A percentile compares a stretch with the other conserved stretches of the same genome.
Evolutionary conservation across 169 alveolate genomes (phyloP).

Genomic region (Plasmodium coatneyi): DNA sequence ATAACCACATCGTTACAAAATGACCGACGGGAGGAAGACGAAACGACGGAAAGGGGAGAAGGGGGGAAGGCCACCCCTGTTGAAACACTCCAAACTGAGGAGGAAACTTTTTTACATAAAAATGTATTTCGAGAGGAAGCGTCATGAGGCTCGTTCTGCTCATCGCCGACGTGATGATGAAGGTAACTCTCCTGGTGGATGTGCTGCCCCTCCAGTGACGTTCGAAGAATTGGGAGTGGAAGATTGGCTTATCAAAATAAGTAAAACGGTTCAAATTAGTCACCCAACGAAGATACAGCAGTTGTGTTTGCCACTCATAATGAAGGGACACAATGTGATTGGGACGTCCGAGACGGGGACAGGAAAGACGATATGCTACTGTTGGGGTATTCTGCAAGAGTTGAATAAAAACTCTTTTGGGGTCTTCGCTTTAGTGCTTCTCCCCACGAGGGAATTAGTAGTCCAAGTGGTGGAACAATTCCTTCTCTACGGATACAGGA

Average conservation of each 20-base stretch:
- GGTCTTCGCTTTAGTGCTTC: constrained; percentile 94
- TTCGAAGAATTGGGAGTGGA: constrained; percentile 83
- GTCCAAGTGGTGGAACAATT: constrained; percentile 96
- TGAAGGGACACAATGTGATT: constrained; percentile 91
- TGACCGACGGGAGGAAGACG: background rate
- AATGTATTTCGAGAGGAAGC: constrained; percentile 6
- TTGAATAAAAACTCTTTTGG: constrained; percentile 96
- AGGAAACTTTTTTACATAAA: constrained; percentile 14
- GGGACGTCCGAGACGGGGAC: constrained; percentile 98
- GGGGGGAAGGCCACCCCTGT: background rate
- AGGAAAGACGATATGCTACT: constrained; percentile 98
- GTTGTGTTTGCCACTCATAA: constrained; percentile 91
- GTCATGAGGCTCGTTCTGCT: background rate
- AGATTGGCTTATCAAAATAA: constrained; percentile 81
- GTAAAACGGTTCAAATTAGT: constrained; percentile 78
- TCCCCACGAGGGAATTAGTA: constrained; percentile 98
- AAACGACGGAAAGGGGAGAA: background rate
- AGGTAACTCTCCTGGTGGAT: background rate
- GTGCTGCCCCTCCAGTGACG: constrained; percentile 11
- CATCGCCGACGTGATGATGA: background rate
- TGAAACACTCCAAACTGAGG: background rate
- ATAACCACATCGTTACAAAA: background rate
- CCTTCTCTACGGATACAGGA: constrained; percentile 91
- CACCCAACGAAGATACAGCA: constrained; percentile 93
- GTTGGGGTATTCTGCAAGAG: constrained; percentile 94